Evolutionary conservation across 805 yeast genomes (phyloP), one percentile per base, ranked within the genome.

Genomic region (Metschnikowia drakensbergensis): DNA sequence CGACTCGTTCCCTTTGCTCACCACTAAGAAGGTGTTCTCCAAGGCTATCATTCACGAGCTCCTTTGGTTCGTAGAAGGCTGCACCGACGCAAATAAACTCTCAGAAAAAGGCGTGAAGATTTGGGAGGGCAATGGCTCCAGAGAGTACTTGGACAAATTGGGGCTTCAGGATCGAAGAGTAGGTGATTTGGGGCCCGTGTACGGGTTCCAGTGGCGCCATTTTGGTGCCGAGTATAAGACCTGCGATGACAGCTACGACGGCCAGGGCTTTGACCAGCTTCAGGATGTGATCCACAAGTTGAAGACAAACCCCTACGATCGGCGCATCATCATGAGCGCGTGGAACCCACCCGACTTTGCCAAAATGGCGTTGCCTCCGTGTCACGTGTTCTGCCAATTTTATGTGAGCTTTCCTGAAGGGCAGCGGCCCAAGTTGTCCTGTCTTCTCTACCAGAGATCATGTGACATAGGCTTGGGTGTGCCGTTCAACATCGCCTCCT

Each of bases 401-500:
- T 94, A 87, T 64, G 99, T 94, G 35, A 86, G 79, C 59, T 87
- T 86, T 71, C 92, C 96, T n/a, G 26, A 51, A 5, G 30, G 45
- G 23, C 50, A 62, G 3, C 81, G 69, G 58, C 95, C 95, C 23
- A 82, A 77, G 59, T 76, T 94, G 48, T 86, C 94, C 9, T 94
- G 99, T 65, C 79, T 86, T 50, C 73, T 94, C 72, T 94, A 94
- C 68, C 99, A 94, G 71, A 81, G 99, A 60, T 87, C 96, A n/a
- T 92, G 98, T 68, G 99, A 94, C 63, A 91, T 94, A 97, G 99
- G 99, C 0, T 78, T 94, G n/a, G 99, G 99, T 10, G 98, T 94
- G 23, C 99, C 99, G 0, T 94, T 94, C 68, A 94, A 94, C 64
- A 94, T 94, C 61, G 99, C 99, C 0, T 89, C 97, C 0, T 94